Base-by-base conservation (phyloP, 169 alveolate species). In the Neospora caninum region DNA sequence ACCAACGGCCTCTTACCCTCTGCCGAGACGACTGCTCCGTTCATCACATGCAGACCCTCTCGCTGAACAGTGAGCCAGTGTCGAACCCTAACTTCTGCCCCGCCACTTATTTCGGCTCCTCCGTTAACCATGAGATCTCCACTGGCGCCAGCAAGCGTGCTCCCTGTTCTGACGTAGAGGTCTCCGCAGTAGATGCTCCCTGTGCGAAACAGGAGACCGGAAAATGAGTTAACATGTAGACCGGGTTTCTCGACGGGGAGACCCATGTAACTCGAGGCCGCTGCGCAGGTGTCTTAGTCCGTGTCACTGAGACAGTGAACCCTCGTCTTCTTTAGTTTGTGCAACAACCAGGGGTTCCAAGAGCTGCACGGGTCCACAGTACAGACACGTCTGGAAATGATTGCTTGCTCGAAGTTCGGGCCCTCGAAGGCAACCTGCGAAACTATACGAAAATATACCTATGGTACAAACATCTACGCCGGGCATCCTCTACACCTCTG, bases 161-260 rank as follows among this genome's bases (percentile, higher is more conserved):
- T 73, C 27, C 84, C 84, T n/a, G 43, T 73, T n/a, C 84, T 31
- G 49, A 73, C 84, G 84, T 73, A 31, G 0, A 73, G 43, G 20
- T 73, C 84, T n/a, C 42, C 84, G n/a, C 84, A 73, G 43, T 73
- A 73, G 43, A 73, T 36, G 84, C 84, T 73, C 38, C 84, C 84
- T 73, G 84, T 16, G 84, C 39, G 42, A 2, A 9, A 73, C 38
- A 43, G 0, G 43, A 27, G 16, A 73, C 39, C 45, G 43, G n/a
- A 22, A 73, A 73, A 31, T 9, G 25, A 73, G 20, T 18, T 18
- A 6, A 58, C 16, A 58, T 69, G 9, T 69, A n/a, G 9, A 69
- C n/a, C 10, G 29, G 9, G 80, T 49, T 4, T 49, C 58, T 49
- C 58, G 13, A 49, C 58, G 58, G 13, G 58, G 13, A 49, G 58